A percentile compares a stretch with the other conserved stretches of the same genome.
Conservation (phyloP, 805 yeast genomes). For the Jamesozyma piceae region DNA sequence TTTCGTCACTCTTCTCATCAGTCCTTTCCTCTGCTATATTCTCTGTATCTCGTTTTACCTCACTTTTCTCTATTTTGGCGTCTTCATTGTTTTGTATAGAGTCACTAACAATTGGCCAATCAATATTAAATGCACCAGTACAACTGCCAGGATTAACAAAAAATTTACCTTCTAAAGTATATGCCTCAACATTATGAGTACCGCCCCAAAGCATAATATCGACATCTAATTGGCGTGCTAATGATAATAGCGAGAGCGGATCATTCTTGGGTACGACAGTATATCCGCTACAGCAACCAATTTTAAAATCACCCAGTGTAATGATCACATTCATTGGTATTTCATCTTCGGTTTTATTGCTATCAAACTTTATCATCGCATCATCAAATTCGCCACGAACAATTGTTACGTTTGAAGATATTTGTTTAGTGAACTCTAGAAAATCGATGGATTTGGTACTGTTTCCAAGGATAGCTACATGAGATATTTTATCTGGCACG, state of each 20-base stretch:
- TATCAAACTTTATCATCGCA: conserved; percentile 8
- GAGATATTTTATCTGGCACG: conserved; percentile 77
- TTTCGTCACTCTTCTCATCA: neutral
- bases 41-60: conserved; percentile 1
- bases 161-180: conserved; percentile 82
- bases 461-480: conserved; percentile 80
- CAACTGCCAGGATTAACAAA: conserved; percentile 96
- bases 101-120: conserved; percentile 39
- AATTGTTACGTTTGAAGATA: conserved; percentile 63
- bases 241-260: conserved; percentile 69
- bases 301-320: conserved; percentile 57
- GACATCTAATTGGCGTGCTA: conserved; percentile 86
- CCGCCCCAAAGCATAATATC: conserved; percentile 91
- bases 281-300: conserved; percentile 82
- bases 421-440: conserved; percentile 48
- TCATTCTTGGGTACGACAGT: conserved; percentile 78
- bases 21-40: neutral
- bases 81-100: conserved; percentile 3
- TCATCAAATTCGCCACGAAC: conserved; percentile 81
- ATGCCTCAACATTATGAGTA: conserved; percentile 86
- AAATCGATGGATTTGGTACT: conserved; percentile 60
- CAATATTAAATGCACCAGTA: conserved; percentile 77
- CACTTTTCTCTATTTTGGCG: neutral
- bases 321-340: conserved; percentile 59
- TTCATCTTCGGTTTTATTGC: conserved; percentile 11